Base-by-base conservation (phyloP, 2,329 filamentous ascomycete genomes). In the Trichophyton equinum region DNA sequence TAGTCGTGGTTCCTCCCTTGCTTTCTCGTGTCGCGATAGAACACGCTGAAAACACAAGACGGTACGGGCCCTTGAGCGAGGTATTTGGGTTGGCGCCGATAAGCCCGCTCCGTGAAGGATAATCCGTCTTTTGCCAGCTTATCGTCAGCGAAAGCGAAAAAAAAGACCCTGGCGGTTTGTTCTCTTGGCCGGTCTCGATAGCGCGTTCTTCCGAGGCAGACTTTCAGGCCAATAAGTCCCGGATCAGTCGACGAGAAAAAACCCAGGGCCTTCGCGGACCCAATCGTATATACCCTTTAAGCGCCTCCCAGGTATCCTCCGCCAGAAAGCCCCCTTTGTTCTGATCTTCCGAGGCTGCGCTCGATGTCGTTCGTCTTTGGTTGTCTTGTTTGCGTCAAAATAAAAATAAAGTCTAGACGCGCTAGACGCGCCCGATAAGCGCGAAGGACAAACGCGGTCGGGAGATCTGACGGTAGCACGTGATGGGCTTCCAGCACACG, bases 21-120 rank as follows among this genome's bases (percentile, higher is more conserved):
- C 46, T 51, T 51, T 55, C 51, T 55, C 51, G 51, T 55, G 51
- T 55, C 51, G 51, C 51, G 51, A 33, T 33, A 33, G 11, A 55
- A 55, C 51, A 27, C 51, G 51, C 27, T 30, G 51, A 55, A 55
- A 55, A 55, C 51, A 55, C 51, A 27, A 33, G 51, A 55, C 51
- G 30, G 27, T 27, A 55, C 25, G 27, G 18, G 51, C n/a, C 49
- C 15, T 55, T 38, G 51, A 53, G n/a, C 22, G 46, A 53, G 47
- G 27, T 55, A n/a, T 38, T 55, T 18, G 27, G 15, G 51, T 36
- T 55, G 30, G 30, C 51, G 51, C 51, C 51, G 51, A 55, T 55
- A 55, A 55, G 51, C 51, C n/a, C 30, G 25, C 27, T 55, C 51
- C 51, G 51, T n/a, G 8, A 2, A 55, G 51, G 51, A 55, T 55